Base-by-base conservation (phyloP, 345 rosid genomes). In the Erodium maritimum region DNA sequence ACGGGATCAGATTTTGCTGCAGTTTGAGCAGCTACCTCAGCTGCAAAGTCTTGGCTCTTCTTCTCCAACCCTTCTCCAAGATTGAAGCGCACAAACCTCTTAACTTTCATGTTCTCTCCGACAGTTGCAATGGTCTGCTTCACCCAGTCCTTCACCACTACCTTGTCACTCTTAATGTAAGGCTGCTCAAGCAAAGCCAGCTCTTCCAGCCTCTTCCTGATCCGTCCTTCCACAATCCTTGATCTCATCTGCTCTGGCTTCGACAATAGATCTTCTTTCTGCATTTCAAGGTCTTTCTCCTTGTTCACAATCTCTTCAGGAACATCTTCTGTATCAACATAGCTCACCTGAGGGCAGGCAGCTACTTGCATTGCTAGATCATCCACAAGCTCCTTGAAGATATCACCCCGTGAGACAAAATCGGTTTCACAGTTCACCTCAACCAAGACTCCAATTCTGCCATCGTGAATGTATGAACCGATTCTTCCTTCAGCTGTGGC, bases 371-470 rank as follows among this genome's bases (percentile, higher is more conserved):
- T 93, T 17, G 95, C 86, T 50, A 93, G 64, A 74, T 93, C 96
- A 55, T 88, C 96, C 42, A 85, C 94, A 55, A 93, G 77, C 62
- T 82, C 96, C 85, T 88, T 91, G 75, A 91, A 88, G 54, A 86
- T 91, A 55, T 91, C 91, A 0, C 98, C 98, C 0, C 95, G 85
- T 5, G 98, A 91, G 69, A 88, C 98, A 25, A 91, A 91, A 70
- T 91, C 99, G 0, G 99, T 93, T 71, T 93, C 99, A 25, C 96
- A 93, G 56, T 86, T 93, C 57, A 88, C 96, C 76, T 93, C 99
- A 54, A 88, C 70, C 56, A 86, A 86, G 69, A 93, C 82, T 57
- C 99, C 99, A 0, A 93, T 88, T 75, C 99, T 85, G 81, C 89
- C 74, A 73, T 86, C 99, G 51, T 93, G 99, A 63, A 93, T 83